Evolutionary conservation across 768 basidiomycete species (phyloP), one percentile per base, ranked within the genome.

Genomic region (Termitomyces sp.): DNA sequence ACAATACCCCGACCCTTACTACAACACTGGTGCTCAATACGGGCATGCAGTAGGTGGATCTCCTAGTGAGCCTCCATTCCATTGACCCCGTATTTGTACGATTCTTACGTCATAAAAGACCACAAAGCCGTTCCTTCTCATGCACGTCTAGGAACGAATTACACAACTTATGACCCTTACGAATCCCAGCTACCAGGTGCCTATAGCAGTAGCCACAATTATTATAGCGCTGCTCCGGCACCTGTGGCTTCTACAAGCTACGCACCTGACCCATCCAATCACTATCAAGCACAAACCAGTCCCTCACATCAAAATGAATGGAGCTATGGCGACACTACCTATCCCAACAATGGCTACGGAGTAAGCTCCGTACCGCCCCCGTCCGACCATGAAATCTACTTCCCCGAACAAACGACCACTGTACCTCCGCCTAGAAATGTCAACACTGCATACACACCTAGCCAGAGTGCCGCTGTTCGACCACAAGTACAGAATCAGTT

Each of bases 271-370:
- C 36, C 59, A 11, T 61, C 59, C 15, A 57, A 58, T 78, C 44
- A 67, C 71, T 4, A 83, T 81, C 72, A 80, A 76, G 58, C 58
- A 50, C 63, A 70, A 61, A 18, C 44, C 55, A 60, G 51, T 16
- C 55, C 68, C 54, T 50, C 60, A 52, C 58, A 67, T 59, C 70
- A 71, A 30, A 72, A 73, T 31, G 79, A 83, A 34, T 81, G 78
- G n/a, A 78, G 73, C 56, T 85, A 88, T 68, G 79, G 82, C 6
- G 85, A 83, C 20, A 78, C 78, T 55, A 79, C 80, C 8, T 88
- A 89, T 22, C 9, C 50, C 57, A 83, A 80, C 33, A 36, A 64
- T 30, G 61, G 64, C 20, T 60, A 63, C 24, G 63, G 62, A 4
- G 65, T 66, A 30, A 82, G 76, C 64, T 66, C 71, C 15, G 75